phyloP scores from a whole-genome alignment of 2,329 filamentous ascomycete genomes.

The Orbilia oligospora region DNA sequence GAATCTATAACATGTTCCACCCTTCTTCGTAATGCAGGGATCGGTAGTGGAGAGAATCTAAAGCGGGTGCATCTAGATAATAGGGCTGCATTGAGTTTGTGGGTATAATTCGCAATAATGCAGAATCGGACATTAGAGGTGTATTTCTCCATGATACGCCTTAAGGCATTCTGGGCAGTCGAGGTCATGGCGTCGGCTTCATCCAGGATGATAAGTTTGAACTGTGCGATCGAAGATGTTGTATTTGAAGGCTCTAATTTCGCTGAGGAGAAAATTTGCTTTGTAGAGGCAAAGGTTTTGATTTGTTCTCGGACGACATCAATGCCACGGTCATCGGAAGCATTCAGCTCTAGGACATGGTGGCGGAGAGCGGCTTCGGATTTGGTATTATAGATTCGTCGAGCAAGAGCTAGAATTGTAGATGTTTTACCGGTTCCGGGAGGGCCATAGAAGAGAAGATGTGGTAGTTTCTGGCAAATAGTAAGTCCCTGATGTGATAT shows the following conservation, averaged over 20 bases:
- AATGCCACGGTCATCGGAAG: slow-evolving; percentile 96
- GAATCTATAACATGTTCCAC: slow-evolving; percentile 92
- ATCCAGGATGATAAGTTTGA: slow-evolving; percentile 96
- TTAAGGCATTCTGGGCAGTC: slow-evolving; percentile 95
- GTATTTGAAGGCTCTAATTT: slow-evolving; percentile 68
- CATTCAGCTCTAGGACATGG: slow-evolving; percentile 98
- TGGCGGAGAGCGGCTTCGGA: slow-evolving; percentile 85
- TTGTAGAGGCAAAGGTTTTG: slow-evolving; percentile 98
- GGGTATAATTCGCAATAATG: slow-evolving; percentile 98
- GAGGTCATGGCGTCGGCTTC: slow-evolving; percentile 99
- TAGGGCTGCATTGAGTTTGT: slow-evolving; percentile 94
- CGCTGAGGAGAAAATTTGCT: slow-evolving; percentile 86
- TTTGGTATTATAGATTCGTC: slow-evolving; percentile 85
- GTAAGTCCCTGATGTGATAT: slow-evolving; percentile 8
- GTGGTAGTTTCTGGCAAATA: slow-evolving; percentile 78
- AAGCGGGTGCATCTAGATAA: slow-evolving; percentile 95
- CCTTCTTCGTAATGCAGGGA: slow-evolving; percentile 83
- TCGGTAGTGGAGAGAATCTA: slow-evolving; percentile 92
- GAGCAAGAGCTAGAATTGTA: slow-evolving; percentile 91
- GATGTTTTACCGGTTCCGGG: slow-evolving; percentile 98
- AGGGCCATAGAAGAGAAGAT: slow-evolving; percentile 95
- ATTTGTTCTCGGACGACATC: slow-evolving; percentile 99
- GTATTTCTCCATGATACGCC: slow-evolving; percentile 99
- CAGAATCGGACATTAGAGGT: slow-evolving; percentile 98
- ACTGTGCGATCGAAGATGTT: slow-evolving; percentile 69